Base-by-base conservation (phyloP, 208 protist genomes). In the Trypanosoma melophagium region DNA sequence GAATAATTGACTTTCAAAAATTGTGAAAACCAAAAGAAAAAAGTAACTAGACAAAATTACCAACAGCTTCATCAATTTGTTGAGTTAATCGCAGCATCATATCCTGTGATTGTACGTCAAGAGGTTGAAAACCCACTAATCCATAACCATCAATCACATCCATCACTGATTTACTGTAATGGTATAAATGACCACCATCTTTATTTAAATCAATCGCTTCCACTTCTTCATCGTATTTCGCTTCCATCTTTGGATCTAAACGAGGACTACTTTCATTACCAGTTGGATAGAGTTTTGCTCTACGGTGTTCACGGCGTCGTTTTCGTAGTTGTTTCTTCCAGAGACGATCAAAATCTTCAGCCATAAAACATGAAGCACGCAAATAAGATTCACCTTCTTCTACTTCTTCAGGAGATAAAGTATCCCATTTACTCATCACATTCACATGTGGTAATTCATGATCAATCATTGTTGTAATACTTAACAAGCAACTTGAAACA, bases 351-450 rank as follows among this genome's bases (percentile, higher is more conserved):
- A 98, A 90, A 70, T 98, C 89, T 42, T 92, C 83, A 5, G 83
- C 72, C 17, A 91, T 71, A 51, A 92, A 83, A 19, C 70, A 59
- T 14, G 82, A 61, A 71, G 84, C 58, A 63, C 76, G 69, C 2
- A 95, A 68, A 53, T 83, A 95, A 16, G 25, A 69, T 25, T 80
- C 86, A 14, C 92, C 90, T 51, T 98, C 81, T 45, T 87, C 85
- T 63, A 98, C 88, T 25, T 83, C 88, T 24, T 77, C 66, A 25
- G 50, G 24, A 0, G 72, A 71, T n/a, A 95, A n/a, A 9, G 76
- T 86, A 65, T 99, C 98, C 75, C 98, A 97, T 74, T 99, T 99
- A 41, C 94, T 98, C 19, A 99, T 81, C 41, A 99, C 83, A 79
- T 99, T 99, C 2, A 99, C 69, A 60, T 98, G 97, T n/a, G 97